These are phyloP conservation scores for Macrophomina phaseolina DNA, from an alignment of 2,329 filamentous ascomycete genomes.

Conservation along the genomic window DNA sequence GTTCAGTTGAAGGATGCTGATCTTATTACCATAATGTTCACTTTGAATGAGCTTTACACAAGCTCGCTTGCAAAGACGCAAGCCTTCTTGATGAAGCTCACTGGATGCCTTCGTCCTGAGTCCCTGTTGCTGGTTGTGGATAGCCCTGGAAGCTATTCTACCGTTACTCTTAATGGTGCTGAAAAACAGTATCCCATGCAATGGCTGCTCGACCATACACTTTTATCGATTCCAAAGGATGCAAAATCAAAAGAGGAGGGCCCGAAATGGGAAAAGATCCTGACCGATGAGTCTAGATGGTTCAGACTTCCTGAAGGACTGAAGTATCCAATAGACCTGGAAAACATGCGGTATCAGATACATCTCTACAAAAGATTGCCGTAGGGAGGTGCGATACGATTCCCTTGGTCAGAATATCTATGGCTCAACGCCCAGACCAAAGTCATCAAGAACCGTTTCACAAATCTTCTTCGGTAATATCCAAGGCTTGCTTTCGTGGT, in stretches of 20 bases:
- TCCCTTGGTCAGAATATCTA: too few species aligned
- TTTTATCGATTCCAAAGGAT: slow-evolving; percentile 56
- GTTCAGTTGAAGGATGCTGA: slow-evolving; percentile 38
- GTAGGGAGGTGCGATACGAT: neutral
- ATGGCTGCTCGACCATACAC: slow-evolving; percentile 84
- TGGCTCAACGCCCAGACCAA: too few species aligned
- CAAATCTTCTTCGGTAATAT: too few species aligned
- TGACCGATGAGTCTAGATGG: slow-evolving; percentile 81
- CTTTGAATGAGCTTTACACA: slow-evolving; percentile 92
- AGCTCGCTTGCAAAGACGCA: slow-evolving; percentile 77
- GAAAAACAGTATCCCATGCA: slow-evolving; percentile 86
- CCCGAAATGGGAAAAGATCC: slow-evolving; percentile 72
- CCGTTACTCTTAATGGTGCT: slow-evolving; percentile 65
- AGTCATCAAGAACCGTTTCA: too few species aligned
- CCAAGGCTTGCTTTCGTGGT: too few species aligned
- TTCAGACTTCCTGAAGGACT: slow-evolving; percentile 71
- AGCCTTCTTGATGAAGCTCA: slow-evolving; percentile 73
- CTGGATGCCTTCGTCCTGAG: slow-evolving; percentile 60
- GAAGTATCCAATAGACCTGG: slow-evolving; percentile 81
- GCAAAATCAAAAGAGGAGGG: neutral
- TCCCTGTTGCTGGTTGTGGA: slow-evolving; percentile 85
- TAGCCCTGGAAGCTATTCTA: slow-evolving; percentile 91
- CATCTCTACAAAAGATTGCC: slow-evolving; percentile 68
- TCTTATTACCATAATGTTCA: slow-evolving; percentile 87
- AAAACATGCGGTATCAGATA: slow-evolving; percentile 95